Evolutionary conservation across 1,139 yeast species (phyloP).

Genomic region (Nakaseomyces kungkrabaensis): DNA sequence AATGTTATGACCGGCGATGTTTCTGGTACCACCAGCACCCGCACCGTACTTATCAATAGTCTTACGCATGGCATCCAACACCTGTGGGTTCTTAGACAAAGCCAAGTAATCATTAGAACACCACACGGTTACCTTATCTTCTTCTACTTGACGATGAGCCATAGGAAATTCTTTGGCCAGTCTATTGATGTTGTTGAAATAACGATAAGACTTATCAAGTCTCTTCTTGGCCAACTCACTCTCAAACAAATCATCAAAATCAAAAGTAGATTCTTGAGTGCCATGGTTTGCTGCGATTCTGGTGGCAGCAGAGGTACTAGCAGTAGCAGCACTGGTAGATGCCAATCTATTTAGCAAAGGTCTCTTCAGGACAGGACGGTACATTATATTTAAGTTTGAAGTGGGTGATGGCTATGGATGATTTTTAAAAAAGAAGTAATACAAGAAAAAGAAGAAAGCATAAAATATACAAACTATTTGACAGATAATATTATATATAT

Average conservation of each 20-base stretch:
- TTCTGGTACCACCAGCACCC: constrained; percentile 98
- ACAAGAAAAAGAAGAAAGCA: not conserved
- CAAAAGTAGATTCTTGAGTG: constrained; percentile 43
- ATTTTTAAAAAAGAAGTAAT: not conserved
- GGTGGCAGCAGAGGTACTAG: constrained; percentile 31
- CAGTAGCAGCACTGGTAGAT: constrained; percentile 30
- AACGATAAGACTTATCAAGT: constrained; percentile 84
- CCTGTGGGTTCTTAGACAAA: constrained; percentile 73
- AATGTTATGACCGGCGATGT: constrained; percentile 93
- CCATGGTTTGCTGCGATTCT: constrained; percentile 23
- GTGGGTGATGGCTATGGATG: too few species aligned
- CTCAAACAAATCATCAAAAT: constrained; percentile 55
- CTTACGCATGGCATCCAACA: constrained; percentile 64
- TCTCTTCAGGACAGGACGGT: constrained; percentile 4
- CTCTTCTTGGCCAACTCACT: constrained; percentile 64
- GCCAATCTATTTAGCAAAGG: not conserved
- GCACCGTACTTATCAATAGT: constrained; percentile 88
- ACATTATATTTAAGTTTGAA: not conserved
- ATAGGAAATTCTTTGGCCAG: constrained; percentile 86
- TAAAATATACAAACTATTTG: too few species aligned
- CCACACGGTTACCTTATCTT: constrained; percentile 93
- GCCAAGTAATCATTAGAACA: constrained; percentile 96
- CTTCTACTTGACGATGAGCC: constrained; percentile 71
- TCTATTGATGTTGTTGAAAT: constrained; percentile 92
- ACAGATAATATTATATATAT: too few species aligned